phyloP scores from a whole-genome alignment of 441 rosid species.

The Populus tomentosa region DNA sequence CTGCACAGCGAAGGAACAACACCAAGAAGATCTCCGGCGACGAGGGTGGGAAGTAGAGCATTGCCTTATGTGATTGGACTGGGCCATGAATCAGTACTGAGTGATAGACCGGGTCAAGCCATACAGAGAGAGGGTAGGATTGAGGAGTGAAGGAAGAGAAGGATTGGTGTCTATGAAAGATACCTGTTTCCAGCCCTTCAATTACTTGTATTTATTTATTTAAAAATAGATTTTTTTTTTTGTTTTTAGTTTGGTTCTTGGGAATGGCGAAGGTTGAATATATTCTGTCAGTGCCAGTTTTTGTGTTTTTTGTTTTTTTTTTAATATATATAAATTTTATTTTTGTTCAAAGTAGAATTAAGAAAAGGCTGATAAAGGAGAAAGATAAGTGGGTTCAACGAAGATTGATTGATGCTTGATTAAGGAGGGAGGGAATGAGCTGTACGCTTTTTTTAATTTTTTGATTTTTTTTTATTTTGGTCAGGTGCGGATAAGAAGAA shows the following conservation, averaged over 20 bases:
- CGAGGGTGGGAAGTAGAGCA: background rate
- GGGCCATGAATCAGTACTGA: slow-evolving; percentile 22
- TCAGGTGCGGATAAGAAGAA: no score
- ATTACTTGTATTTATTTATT: no score
- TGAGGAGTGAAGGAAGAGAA: background rate
- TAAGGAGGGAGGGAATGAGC: background rate
- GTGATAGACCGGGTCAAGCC: background rate
- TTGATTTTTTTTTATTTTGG: no score
- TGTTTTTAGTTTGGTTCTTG: background rate
- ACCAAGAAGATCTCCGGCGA: slow-evolving; percentile 36
- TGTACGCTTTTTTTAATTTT: background rate
- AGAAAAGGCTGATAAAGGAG: background rate
- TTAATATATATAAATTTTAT: no score
- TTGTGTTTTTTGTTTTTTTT: background rate
- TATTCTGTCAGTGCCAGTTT: background rate
- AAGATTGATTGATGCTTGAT: background rate
- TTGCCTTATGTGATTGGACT: background rate
- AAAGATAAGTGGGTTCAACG: background rate
- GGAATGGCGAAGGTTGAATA: background rate
- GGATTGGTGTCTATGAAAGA: background rate
- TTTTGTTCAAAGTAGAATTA: background rate
- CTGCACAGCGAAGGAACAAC: slow-evolving; percentile 65
- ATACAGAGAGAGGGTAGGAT: background rate
- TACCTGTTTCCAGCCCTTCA: background rate
- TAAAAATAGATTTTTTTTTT: no score